phyloP scores from a whole-genome alignment of 306 rosid genomes.

The Glycine latifolia region DNA sequence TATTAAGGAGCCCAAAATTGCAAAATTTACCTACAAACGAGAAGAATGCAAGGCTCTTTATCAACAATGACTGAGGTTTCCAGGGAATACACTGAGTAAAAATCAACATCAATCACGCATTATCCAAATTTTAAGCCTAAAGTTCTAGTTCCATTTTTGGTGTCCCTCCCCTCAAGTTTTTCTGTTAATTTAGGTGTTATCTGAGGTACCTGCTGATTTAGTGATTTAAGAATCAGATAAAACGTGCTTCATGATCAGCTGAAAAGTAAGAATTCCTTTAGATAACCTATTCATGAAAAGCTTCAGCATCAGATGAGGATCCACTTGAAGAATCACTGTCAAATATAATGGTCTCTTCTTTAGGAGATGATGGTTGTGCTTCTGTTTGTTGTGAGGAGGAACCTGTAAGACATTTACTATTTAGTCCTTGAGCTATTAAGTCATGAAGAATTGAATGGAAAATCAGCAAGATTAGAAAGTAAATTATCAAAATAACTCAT shows the following conservation, averaged over 20 bases:
- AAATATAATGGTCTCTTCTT: slow-evolving; percentile 45
- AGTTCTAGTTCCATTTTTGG: slow-evolving; percentile 22
- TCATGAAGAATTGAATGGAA: slow-evolving; percentile 16
- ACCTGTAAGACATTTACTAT: slow-evolving; percentile 53
- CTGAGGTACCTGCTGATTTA: slow-evolving; percentile 31
- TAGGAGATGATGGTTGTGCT: slow-evolving; percentile 67
- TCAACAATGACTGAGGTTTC: slow-evolving; percentile 2
- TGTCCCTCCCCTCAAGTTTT: slow-evolving; percentile 21
- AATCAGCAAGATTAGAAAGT: slow-evolving; percentile 16
- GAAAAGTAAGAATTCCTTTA: slow-evolving; percentile 14
- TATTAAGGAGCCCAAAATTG: not conserved
- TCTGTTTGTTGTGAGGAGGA: slow-evolving; percentile 63
- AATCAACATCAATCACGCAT: slow-evolving; percentile 15
- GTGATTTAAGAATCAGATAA: slow-evolving; percentile 24
- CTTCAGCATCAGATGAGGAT: slow-evolving; percentile 77
- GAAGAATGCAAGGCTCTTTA: slow-evolving; percentile 24
- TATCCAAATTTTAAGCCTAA: slow-evolving; percentile 5
- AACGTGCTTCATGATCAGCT: slow-evolving; percentile 32
- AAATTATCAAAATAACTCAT: slow-evolving; percentile 23
- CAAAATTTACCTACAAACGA: not conserved
- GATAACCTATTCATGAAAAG: slow-evolving; percentile 53
- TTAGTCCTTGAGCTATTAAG: slow-evolving; percentile 23
- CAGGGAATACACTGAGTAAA: slow-evolving; percentile 10
- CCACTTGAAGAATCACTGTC: slow-evolving; percentile 89
- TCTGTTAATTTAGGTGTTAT: slow-evolving; percentile 14